Evolutionary conservation across 768 basidiomycete species (phyloP), one percentile per base, ranked within the genome.

Genomic region (Ramaria sp.): DNA sequence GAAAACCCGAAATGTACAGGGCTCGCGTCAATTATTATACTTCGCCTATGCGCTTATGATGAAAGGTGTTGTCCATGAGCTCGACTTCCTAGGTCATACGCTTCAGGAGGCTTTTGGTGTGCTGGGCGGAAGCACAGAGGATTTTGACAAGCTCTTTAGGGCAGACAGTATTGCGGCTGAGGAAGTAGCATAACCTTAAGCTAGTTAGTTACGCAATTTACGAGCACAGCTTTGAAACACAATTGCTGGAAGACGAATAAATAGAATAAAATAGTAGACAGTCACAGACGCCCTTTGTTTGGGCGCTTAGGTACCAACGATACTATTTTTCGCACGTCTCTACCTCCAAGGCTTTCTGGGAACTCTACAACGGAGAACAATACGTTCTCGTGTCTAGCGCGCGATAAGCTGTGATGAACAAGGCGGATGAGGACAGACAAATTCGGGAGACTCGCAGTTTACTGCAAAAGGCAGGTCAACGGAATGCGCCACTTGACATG

Each of bases 41-140:
- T 94, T 95, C 61, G 93, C 92, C 1, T 98, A 97, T 61, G 89
- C 89, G 0, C 72, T 93, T 56, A 87, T 89, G 52, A 94, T 96
- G 91, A 86, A 90, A 65, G 91, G 92, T 6, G 88, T 96, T 37
- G 96, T 93, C 8, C 76, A 79, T 50, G 91, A 97, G 62, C 76
- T 99, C 13, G 91, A 96, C 52, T 77, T 71, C 50, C 72, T 98
- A 1, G 95, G 96, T 0, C 68, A 67, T 37, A 86, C 81, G 24
- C 71, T 95, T 56, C 95, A 98, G 65, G 79, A 83, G 50, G 84
- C 89, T 9, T 99, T 96, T 66, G 95, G 95, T 9, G 89, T 94
- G 3, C 91, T 96, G 58, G 89, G 90, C 5, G 82, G 90, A 57
- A 79, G 77, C 18, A 74, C 80, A 3, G 81, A 84, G 56, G 86